A percentile compares a stretch with the other conserved stretches of the same genome.
These are phyloP conservation scores for Syncephalastrum monosporum DNA, from an alignment of 371 early-diverging fungal species.

Conservation along the genomic window DNA sequence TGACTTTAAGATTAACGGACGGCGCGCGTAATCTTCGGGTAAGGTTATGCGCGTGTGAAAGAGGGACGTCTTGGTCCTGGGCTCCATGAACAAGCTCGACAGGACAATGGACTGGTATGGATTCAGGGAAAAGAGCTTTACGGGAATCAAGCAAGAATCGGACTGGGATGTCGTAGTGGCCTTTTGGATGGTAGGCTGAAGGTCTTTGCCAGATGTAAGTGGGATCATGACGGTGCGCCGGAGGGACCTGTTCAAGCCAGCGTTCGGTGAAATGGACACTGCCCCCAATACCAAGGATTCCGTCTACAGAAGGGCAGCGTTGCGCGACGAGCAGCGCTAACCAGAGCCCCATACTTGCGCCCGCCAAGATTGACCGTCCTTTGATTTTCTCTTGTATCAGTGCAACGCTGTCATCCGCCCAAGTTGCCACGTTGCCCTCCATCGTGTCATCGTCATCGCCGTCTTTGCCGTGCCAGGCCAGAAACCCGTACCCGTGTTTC, in stretches of 20 bases:
- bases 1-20: conserved; percentile 8
- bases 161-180: conserved; percentile 38
- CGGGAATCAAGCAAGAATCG: conserved; percentile 28
- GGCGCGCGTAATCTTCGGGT: neutral
- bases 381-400: neutral
- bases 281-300: conserved; percentile 40
- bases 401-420: conserved; percentile 1
- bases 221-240: conserved; percentile 6
- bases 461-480: conserved; percentile 29
- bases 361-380: conserved; percentile 15
- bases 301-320: conserved; percentile 7
- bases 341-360: conserved; percentile 48
- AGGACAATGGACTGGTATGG: conserved; percentile 12
- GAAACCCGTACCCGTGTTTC: conserved; percentile 21
- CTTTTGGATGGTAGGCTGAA: conserved; percentile 27
- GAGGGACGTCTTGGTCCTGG: conserved; percentile 25
- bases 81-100: conserved; percentile 34
- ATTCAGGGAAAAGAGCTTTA: neutral
- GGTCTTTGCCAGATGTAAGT: conserved; percentile 31
- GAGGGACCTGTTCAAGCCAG: conserved; percentile 29
- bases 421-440: neutral
- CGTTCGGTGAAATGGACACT: conserved; percentile 38
- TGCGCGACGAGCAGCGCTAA: conserved; percentile 25
- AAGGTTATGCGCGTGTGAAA: conserved; percentile 8
- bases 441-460: no score